phyloP scores from a whole-genome alignment of 1,139 yeast genomes.

The Pichia cactophila region DNA sequence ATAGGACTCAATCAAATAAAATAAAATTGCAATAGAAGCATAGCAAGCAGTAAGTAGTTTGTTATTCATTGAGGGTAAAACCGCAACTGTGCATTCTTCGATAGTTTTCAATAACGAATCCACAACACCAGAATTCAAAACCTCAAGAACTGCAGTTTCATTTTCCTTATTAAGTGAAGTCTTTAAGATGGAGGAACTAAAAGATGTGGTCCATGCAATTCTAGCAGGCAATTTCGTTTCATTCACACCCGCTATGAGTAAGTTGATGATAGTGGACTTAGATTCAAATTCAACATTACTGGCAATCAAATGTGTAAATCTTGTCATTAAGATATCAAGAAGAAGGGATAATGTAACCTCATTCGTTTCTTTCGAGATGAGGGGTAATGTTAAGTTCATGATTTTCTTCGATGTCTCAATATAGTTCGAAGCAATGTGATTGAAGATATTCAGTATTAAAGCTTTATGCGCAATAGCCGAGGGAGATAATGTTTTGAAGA shows the following conservation, averaged over 20 bases:
- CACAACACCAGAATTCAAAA: slow-evolving; percentile 21
- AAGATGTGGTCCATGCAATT: slow-evolving; percentile 57
- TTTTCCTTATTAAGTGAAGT: slow-evolving; percentile 9
- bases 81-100: slow-evolving; percentile 38
- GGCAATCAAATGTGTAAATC: slow-evolving; percentile 28
- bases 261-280: slow-evolving; percentile 22
- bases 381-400: slow-evolving; percentile 39
- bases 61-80: slow-evolving; percentile 41
- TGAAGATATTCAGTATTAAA: slow-evolving; percentile 37
- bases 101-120: slow-evolving; percentile 34
- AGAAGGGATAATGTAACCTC: slow-evolving; percentile 52
- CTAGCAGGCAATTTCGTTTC: slow-evolving; percentile 60
- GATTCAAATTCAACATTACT: slow-evolving; percentile 3
- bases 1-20: slow-evolving; percentile 6
- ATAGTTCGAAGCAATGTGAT: slow-evolving; percentile 25
- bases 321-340: slow-evolving; percentile 43
- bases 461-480: slow-evolving; percentile 54
- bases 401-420: slow-evolving; percentile 31
- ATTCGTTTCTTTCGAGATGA: slow-evolving; percentile 65
- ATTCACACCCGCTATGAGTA: slow-evolving; percentile 48
- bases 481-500: slow-evolving; percentile 53
- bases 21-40: slow-evolving; percentile 28
- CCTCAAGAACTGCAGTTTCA: slow-evolving; percentile 7
- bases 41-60: slow-evolving; percentile 45
- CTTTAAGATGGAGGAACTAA: slow-evolving; percentile 33